Conservation (phyloP, 1,284 basidiomycete species). For the Leccinum solheimii region DNA sequence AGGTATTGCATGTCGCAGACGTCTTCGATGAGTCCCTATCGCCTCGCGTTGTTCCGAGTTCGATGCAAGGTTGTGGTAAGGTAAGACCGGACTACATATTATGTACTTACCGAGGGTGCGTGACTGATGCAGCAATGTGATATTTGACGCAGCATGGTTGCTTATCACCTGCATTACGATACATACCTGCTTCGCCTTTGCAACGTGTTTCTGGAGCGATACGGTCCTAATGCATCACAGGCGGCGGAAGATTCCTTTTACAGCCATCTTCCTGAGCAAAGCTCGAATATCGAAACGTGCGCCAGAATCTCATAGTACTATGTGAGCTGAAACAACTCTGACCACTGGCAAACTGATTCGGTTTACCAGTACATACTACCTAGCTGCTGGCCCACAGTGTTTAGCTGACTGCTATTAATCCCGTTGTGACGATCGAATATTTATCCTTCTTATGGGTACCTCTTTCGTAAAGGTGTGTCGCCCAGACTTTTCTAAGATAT, state of each 20-base stretch:
- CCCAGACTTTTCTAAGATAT: background rate
- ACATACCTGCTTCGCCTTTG: background rate
- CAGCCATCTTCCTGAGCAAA: background rate
- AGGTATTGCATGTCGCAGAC: background rate
- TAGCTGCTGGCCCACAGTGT: background rate
- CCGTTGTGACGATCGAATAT: background rate
- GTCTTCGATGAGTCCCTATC: background rate
- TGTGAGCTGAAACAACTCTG: background rate
- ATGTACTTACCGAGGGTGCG: constrained; percentile 1
- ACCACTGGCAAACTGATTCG: background rate
- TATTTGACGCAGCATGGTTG: background rate
- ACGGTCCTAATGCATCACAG: background rate
- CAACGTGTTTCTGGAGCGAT: constrained; percentile 8
- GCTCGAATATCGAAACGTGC: background rate
- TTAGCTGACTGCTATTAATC: background rate
- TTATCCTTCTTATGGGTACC: background rate
- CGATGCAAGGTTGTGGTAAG: background rate
- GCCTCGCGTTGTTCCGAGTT: background rate
- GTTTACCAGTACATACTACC: background rate
- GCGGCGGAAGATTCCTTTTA: background rate
- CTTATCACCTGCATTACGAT: background rate
- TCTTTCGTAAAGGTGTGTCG: background rate
- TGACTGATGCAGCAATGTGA: background rate
- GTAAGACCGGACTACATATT: background rate
- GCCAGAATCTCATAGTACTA: background rate